Base-by-base conservation (phyloP, 352 stramenopile genomes). In the Globisporangium okanoganense region DNA sequence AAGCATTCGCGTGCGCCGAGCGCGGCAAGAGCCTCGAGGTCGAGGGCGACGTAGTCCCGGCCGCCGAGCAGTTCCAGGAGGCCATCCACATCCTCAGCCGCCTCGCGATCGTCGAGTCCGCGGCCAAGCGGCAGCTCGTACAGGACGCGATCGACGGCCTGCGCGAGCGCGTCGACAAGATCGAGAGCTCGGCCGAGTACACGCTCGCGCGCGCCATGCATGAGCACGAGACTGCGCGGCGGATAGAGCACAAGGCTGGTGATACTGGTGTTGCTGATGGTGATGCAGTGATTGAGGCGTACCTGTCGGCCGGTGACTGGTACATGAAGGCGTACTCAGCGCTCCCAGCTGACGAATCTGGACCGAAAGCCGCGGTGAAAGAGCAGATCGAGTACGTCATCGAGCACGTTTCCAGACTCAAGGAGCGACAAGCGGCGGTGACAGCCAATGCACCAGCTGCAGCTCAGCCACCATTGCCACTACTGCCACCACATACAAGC, bases 341-440 rank as follows among this genome's bases (percentile, higher is more conserved):
- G 25, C 63, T 90, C 25, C 58, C 57, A 1, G 7, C 55, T 1
- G 71, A 65, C 9, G 78, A 78, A 2, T 52, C 51, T 13, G 61
- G 56, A 31, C 55, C 78, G 7, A 71, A 70, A 3, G 67, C 66
- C 8, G 79, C 69, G 0, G 70, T 90, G 27, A 75, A 69, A 7
- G 71, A 90, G 52, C 81, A 93, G 57, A 74, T 93, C 31, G 79
- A 91, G 70, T 93, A 88, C 61, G 48, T 93, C 14, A 90, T 93
- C 29, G 70, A 80, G 40, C 74, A 93, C 59, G 76, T 87, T 12
- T 83, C 71, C 1, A 45, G 66, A 49, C 67, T 91, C 7, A 93
- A 91, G 55, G 45, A n/a, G 16, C 45, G 41, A 25, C 20, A n/a
- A 35, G 41, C 27, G 8, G n/a, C 25, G 60, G 45, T 9, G 18